phyloP scores from a whole-genome alignment of 1,284 basidiomycete genomes.

The Pholiota adiposa region DNA sequence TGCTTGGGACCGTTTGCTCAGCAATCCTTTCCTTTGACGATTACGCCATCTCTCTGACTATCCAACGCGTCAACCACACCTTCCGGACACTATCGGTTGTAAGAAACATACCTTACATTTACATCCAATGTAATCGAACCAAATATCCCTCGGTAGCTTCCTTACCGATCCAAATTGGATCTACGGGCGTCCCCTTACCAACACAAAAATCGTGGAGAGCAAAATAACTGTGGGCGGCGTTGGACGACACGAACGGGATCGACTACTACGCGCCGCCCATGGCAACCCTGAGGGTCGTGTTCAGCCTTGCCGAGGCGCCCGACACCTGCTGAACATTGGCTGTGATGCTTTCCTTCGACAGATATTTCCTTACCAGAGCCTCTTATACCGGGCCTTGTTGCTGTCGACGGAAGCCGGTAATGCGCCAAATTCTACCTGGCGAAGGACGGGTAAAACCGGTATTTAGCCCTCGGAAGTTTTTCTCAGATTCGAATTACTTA shows the following conservation, averaged over 20 bases:
- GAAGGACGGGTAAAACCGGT: constrained; percentile 56
- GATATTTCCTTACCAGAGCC: constrained; percentile 53
- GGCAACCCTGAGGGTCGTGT: constrained; percentile 35
- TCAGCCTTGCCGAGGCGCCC: constrained; percentile 32
- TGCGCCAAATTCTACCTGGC: constrained; percentile 61
- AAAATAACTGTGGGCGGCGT: constrained; percentile 58
- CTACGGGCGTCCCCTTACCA: constrained; percentile 48
- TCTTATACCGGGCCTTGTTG: constrained; percentile 42
- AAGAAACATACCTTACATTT: constrained; percentile 23
- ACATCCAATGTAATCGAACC: not conserved
- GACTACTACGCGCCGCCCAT: constrained; percentile 38
- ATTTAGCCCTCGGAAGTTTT: constrained; percentile 64
- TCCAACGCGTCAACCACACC: constrained; percentile 42
- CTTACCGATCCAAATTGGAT: constrained; percentile 57
- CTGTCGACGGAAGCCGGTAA: constrained; percentile 49
- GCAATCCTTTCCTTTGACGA: constrained; percentile 58
- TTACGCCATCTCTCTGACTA: constrained; percentile 47
- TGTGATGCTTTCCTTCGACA: constrained; percentile 47
- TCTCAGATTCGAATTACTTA: constrained; percentile 49
- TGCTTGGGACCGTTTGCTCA: constrained; percentile 70
- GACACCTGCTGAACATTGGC: too few relatives aligned
- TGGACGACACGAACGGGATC: constrained; percentile 52
- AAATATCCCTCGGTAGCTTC: constrained; percentile 45
- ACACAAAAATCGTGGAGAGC: constrained; percentile 51
- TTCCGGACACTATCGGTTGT: constrained; percentile 48